Evolutionary conservation across 2,329 filamentous ascomycete genomes (phyloP), one percentile per base, ranked within the genome.

Genomic region (Penicillium hesseltinei): DNA sequence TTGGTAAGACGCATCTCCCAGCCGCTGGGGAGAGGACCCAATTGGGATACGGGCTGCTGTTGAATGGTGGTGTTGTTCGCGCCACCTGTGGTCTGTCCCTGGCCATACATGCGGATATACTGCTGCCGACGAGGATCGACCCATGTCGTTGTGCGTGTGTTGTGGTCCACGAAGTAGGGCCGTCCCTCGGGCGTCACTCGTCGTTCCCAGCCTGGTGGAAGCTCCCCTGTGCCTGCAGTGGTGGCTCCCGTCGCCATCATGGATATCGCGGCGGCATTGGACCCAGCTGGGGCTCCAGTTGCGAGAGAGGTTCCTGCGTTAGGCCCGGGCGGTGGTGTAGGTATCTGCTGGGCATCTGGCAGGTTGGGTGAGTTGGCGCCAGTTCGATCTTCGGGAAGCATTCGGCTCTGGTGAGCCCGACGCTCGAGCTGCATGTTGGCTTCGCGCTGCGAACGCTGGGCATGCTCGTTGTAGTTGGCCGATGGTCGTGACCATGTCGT

Each of bases 1-100:
- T 99, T 97, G 52, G 94, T 99, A 51, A 99, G 86, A 59, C 94
- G 91, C 94, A 99, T 99, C 81, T 99, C 94, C 94, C 94, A 99
- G 3, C 94, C 94, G 70, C 94, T 97, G 3, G 94, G 94, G 47
- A 99, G 78, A 27, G 94, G 94, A 4, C 94, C 94, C 45, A 99
- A 84, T 74, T 99, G 94, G 2, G 94, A 97, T 2, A 99, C 94
- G 0, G 94, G 93, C 77, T 99, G 94, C 73, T 97, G 93, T 75
- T 97, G 93, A 63, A 97, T 96, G 52, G 88, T 89, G 47, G 91
- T 92, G 67, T 88, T 92, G 66, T 87, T 85, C 45, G 81, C 80
- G 36, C 77, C 78, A 17, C 53, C 59, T 61, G 88, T 90, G 75
- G 91, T 94, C 68, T 67, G 65, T 19, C 64, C 65, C 38, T 93